Evolutionary conservation across 225 moss, liverwort and hornwort genomes (phyloP), one percentile per base, ranked within the genome.

Genomic region (Thuidium tamariscinum): DNA sequence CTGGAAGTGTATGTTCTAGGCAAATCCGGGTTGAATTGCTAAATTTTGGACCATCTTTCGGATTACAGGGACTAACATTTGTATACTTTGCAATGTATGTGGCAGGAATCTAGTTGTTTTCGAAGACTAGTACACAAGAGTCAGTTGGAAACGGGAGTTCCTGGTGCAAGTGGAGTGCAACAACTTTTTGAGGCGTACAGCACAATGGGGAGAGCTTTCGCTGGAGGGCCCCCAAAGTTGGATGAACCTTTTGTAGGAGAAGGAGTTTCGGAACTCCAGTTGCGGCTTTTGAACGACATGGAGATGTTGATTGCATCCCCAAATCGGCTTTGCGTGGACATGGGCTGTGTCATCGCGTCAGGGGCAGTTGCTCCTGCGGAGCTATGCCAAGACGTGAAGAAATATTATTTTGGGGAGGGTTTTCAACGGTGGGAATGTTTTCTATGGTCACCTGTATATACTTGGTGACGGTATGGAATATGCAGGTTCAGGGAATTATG

Each of bases 321-420:
- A 13, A 67, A 37, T 67, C 85, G 91, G 44, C 85, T 87, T 63
- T 84, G 90, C 77, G 85, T 75, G 71, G 84, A 87, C 85, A 88
- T 90, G 88, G 91, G 90, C 73, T 89, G 89, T 69, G 84, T 88
- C 70, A 85, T 91, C 87, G 93, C 88, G 39, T 91, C 91, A 72
- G 93, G 88, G 46, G 82, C 75, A 52, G 62, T 55, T 74, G 55
- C 85, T 62, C 90, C 90, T 62, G 68, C 56, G 67, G 85, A 90
- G 85, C 52, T 85, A 51, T 85, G 85, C 84, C 86, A 78, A 68
- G 85, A 80, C 57, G 88, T 89, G 65, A 82, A 84, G 88, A 85
- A 91, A 83, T 88, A 86, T n/a, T 90, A 91, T 88, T 82, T 91
- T 13, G 87, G 93, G 84, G 86, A 88, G 81, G 86, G 83, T 74